phyloP scores from a whole-genome alignment of 148 eudicot genomes.

The Heliosperma pusillum region DNA sequence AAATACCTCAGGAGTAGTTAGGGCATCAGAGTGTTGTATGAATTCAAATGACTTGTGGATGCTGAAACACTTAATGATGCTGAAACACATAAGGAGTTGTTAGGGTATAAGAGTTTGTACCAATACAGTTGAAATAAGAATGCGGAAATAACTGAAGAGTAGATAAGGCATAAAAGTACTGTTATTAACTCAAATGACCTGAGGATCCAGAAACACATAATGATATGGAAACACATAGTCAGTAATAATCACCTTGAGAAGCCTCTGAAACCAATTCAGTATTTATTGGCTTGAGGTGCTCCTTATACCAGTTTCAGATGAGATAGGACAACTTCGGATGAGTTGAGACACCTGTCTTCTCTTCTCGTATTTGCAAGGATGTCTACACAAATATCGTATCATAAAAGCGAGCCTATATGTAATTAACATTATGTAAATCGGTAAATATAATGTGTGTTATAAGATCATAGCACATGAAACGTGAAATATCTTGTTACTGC shows the following conservation, averaged over 20 bases:
- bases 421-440: not conserved
- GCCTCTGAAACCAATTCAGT: not conserved
- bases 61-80: no score
- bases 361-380: not conserved
- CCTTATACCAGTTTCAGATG: not conserved
- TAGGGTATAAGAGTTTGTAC: no score
- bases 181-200: no score
- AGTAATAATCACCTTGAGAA: no score
- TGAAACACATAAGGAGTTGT: no score
- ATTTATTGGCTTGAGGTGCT: not conserved
- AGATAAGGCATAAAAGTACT: no score
- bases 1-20: not conserved
- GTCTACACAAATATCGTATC: not conserved
- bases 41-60: not conserved
- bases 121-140: no score
- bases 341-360: conserved; percentile 3
- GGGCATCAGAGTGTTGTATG: not conserved
- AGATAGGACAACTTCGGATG: not conserved
- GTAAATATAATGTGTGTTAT: not conserved
- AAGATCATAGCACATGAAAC: not conserved
- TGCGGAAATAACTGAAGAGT: no score
- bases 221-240: no score
- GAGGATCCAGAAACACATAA: no score
- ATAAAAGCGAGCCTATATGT: not conserved
- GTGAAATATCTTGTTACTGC: not conserved